phyloP scores from a whole-genome alignment of 2,329 filamentous ascomycete genomes.

The Hypoxylon sp. region DNA sequence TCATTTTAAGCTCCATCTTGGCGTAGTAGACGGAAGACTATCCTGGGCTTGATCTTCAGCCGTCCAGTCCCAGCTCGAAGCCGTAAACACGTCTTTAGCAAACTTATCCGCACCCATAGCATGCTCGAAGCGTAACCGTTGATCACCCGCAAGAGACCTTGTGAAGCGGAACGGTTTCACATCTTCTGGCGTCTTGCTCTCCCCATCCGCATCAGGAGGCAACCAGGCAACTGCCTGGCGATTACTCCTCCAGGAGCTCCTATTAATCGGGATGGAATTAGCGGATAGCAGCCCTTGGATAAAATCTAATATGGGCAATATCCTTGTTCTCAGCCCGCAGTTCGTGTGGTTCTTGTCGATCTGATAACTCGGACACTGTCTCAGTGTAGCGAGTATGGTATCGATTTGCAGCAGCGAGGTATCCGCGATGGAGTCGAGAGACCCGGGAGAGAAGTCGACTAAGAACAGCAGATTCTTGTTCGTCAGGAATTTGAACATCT shows the following conservation, averaged over 20 bases:
- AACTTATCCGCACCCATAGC: slow-evolving; percentile 64
- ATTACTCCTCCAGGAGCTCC: slow-evolving; percentile 61
- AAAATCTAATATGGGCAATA: slow-evolving; percentile 75
- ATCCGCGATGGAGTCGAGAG: slow-evolving; percentile 60
- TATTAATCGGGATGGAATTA: slow-evolving; percentile 58
- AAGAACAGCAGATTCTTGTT: slow-evolving; percentile 72
- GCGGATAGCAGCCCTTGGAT: slow-evolving; percentile 69
- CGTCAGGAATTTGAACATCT: slow-evolving; percentile 79
- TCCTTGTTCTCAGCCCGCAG: slow-evolving; percentile 75
- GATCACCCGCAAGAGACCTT: slow-evolving; percentile 62
- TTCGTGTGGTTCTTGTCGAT: slow-evolving; percentile 79
- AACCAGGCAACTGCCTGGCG: slow-evolving; percentile 59
- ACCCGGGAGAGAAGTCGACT: slow-evolving; percentile 65
- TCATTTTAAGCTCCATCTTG: slow-evolving; percentile 44
- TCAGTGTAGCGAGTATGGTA: slow-evolving; percentile 69
- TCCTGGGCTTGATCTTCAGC: slow-evolving; percentile 57
- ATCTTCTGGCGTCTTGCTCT: slow-evolving; percentile 38
- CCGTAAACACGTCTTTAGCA: slow-evolving; percentile 67
- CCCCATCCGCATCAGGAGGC: slow-evolving; percentile 39
- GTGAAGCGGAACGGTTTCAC: slow-evolving; percentile 62
- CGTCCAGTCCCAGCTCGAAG: slow-evolving; percentile 71
- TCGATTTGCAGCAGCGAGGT: slow-evolving; percentile 71
- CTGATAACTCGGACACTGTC: slow-evolving; percentile 78
- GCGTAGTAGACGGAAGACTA: slow-evolving; percentile 43
- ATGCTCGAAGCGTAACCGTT: slow-evolving; percentile 63